A percentile compares a stretch with the other conserved stretches of the same genome.
phyloP scores from a whole-genome alignment of 2,329 filamentous ascomycete genomes.

The Botrytis squamosa region DNA sequence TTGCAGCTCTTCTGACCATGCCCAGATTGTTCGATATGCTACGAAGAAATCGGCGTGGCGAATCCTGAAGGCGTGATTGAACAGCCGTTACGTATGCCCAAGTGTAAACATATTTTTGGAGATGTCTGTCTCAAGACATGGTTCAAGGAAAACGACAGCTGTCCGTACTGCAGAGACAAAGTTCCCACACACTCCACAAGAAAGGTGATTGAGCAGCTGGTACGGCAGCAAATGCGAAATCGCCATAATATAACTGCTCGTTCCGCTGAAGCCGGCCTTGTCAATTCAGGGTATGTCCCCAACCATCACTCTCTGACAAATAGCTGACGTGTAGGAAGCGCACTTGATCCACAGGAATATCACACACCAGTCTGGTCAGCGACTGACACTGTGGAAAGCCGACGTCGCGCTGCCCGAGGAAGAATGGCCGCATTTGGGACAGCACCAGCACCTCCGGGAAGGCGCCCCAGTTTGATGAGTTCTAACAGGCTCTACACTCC shows the following conservation, averaged over 20 bases:
- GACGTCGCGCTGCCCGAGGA: slow-evolving; percentile 32
- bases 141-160: slow-evolving; percentile 61
- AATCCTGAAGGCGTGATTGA: slow-evolving; percentile 60
- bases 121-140: slow-evolving; percentile 64
- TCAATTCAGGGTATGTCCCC: neutral
- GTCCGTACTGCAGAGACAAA: slow-evolving; percentile 63
- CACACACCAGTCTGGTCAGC: slow-evolving; percentile 2
- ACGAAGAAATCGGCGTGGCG: slow-evolving; percentile 58
- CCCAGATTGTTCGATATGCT: slow-evolving; percentile 62
- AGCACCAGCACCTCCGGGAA: slow-evolving; percentile 24
- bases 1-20: slow-evolving; percentile 22
- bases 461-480: slow-evolving; percentile 31
- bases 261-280: neutral
- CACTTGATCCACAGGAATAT: slow-evolving; percentile 2
- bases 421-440: slow-evolving; percentile 23
- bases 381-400: slow-evolving; percentile 23
- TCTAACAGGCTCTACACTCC: slow-evolving; percentile 28
- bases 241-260: neutral
- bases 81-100: slow-evolving; percentile 56
- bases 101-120: slow-evolving; percentile 64
- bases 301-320: neutral
- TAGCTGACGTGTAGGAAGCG: slow-evolving; percentile 6
- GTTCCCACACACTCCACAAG: slow-evolving; percentile 49
- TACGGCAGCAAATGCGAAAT: neutral
- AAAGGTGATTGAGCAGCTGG: slow-evolving; percentile 13